Base-by-base conservation (phyloP, 1,139 yeast genomes). In the Pichia terricola region DNA sequence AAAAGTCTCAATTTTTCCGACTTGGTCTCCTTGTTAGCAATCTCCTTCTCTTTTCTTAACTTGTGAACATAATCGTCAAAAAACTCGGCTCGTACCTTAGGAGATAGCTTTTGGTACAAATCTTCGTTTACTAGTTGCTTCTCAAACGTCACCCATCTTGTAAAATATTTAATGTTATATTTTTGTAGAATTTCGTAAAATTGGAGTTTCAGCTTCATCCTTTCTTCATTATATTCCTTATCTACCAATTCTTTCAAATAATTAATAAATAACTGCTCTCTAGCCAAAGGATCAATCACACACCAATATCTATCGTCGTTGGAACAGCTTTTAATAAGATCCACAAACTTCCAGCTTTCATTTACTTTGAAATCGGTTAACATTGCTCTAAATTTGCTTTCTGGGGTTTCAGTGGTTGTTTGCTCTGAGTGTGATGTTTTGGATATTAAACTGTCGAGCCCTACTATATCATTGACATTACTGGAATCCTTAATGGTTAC, bases 261-360 rank as follows among this genome's bases (percentile, higher is more conserved):
- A 36, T 76, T 77, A 44, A 87, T 94, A 60, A 81, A 88, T 26
- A 77, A 58, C 25, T 65, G 66, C 53, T 80, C 79, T 42, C 94
- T 72, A 48, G 69, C 67, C 7, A 80, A 55, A 0, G 95, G 72
- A 53, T 80, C 83, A 4, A 67, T 64, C 1, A 87, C 63, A 1
- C 70, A 64, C 94, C 95, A 86, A 58, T 86, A 89, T 22, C 77
- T 67, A 0, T 81, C 77, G 45, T 80, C 77, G 6, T 60, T 62
- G 22, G 84, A 70, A 46, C 81, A 34, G 16, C 25, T 30, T 8
- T 30, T 11, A 2, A 30, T 8, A 8, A 30, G 8, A 8, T 8
- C 33, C 11, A 11, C 8, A 30, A 8, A 30, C 11, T 8, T 30
- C 33, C 10, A 30, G 33, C 11, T 11, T 11, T 8, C 8, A 11